Conservation (phyloP, 1,284 basidiomycete species). For the Ustilago nuda region DNA sequence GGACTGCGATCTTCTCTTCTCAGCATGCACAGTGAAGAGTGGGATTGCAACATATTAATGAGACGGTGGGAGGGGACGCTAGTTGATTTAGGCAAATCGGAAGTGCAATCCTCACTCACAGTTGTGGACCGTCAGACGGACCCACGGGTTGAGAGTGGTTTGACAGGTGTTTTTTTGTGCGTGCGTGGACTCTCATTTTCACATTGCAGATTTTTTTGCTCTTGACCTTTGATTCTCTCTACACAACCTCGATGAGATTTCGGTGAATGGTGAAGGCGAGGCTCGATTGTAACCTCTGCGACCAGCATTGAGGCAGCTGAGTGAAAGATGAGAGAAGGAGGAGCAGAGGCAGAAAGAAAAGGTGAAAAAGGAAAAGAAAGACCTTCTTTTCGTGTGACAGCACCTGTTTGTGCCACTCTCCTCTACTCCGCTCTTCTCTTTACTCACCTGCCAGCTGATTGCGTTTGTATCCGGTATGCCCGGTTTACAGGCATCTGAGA, state of each 20-base stretch:
- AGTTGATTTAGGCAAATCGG: not conserved
- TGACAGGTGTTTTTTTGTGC: not conserved
- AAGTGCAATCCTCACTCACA: not conserved
- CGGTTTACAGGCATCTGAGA: not conserved
- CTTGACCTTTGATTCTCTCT: too few relatives aligned
- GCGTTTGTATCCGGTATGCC: not conserved
- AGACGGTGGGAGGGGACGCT: not conserved
- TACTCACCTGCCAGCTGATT: not conserved
- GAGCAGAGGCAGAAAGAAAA: not conserved
- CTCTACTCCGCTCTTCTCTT: not conserved
- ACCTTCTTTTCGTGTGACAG: not conserved
- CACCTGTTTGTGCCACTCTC: not conserved
- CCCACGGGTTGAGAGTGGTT: constrained; percentile 1
- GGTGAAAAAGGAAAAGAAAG: not conserved
- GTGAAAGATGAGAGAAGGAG: too few relatives aligned
- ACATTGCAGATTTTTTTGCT: not conserved
- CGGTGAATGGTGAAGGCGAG: too few relatives aligned
- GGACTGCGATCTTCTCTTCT: not conserved
- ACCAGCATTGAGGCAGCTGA: too few relatives aligned
- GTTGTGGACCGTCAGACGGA: not conserved
- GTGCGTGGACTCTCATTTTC: not conserved
- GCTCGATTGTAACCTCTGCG: too few relatives aligned
- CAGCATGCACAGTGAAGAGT: not conserved
- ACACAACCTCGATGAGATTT: too few relatives aligned
- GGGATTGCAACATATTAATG: too few relatives aligned